Conservation (phyloP, 768 basidiomycete genomes). For the Boletus tylopilopsis region DNA sequence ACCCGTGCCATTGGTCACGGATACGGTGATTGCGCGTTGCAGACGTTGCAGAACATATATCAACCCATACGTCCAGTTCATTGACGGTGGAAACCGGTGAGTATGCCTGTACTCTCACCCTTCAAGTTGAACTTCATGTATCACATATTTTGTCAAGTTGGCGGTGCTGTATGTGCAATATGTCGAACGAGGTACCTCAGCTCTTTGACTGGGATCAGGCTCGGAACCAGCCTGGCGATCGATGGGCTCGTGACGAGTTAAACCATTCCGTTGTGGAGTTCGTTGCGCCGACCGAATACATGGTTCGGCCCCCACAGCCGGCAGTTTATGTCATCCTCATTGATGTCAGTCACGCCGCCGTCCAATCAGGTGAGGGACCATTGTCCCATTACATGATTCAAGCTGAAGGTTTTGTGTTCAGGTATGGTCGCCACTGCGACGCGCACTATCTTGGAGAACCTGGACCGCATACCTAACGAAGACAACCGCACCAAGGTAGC, state of each 20-base stretch:
- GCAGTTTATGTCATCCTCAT: slow-evolving; percentile 97
- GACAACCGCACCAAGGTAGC: slow-evolving; percentile 90
- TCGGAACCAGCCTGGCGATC: slow-evolving; percentile 89
- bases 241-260: slow-evolving; percentile 91
- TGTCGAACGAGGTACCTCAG: slow-evolving; percentile 98
- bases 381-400: neutral
- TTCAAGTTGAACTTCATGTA: slow-evolving; percentile 1
- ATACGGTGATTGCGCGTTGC: slow-evolving; percentile 95
- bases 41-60: slow-evolving; percentile 95
- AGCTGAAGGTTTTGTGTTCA: slow-evolving; percentile 29
- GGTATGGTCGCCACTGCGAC: slow-evolving; percentile 99
- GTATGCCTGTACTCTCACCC: slow-evolving; percentile 16
- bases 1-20: slow-evolving; percentile 84
- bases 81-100: slow-evolving; percentile 92
- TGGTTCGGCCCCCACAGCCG: slow-evolving; percentile 98
- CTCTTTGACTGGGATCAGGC: slow-evolving; percentile 98
- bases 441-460: slow-evolving; percentile 90
- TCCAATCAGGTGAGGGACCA: slow-evolving; percentile 73
- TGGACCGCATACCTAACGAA: slow-evolving; percentile 94
- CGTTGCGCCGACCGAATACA: slow-evolving; percentile 98
- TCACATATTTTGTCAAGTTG: slow-evolving; percentile 49
- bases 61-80: slow-evolving; percentile 96
- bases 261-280: slow-evolving; percentile 95
- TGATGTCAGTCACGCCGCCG: slow-evolving; percentile 89
- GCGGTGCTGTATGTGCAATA: slow-evolving; percentile 99